Percentiles rank a stretch among this genome's conserved stretches.
Conservation (phyloP, 257 asterid species). For the Solanum rostratum region DNA sequence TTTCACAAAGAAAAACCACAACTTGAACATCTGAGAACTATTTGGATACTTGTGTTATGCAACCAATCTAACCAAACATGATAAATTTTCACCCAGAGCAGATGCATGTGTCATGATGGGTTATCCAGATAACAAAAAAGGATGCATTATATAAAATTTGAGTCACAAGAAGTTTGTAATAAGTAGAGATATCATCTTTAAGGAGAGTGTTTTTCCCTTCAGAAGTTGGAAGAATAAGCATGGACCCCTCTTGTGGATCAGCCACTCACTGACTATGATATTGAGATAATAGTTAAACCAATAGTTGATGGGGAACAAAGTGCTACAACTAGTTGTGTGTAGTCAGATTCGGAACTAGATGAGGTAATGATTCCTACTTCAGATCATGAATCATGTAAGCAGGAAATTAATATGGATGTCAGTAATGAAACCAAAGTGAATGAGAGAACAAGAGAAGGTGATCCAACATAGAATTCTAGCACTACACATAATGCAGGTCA, state of each 20-base stretch:
- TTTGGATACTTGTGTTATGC: not conserved
- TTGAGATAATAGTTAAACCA: too few relatives aligned
- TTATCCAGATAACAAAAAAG: too few relatives aligned
- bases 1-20: not conserved
- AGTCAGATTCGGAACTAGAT: too few relatives aligned
- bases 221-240: too few relatives aligned
- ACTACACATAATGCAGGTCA: not conserved
- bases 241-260: not conserved
- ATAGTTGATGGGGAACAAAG: rapidly evolving
- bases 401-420: too few relatives aligned
- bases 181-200: not conserved
- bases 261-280: not conserved
- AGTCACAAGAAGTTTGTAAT: too few relatives aligned
- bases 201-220: not conserved
- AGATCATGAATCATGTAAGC: too few relatives aligned
- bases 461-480: too few relatives aligned
- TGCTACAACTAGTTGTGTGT: too few relatives aligned
- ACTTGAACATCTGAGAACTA: not conserved
- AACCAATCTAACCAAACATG: not conserved
- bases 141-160: too few relatives aligned
- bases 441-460: not conserved
- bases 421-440: not conserved
- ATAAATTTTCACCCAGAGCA: not conserved
- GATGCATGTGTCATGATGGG: not conserved
- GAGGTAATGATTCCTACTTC: too few relatives aligned